phyloP scores from a whole-genome alignment of 306 rosid genomes.

The Lagenaria siceraria region DNA sequence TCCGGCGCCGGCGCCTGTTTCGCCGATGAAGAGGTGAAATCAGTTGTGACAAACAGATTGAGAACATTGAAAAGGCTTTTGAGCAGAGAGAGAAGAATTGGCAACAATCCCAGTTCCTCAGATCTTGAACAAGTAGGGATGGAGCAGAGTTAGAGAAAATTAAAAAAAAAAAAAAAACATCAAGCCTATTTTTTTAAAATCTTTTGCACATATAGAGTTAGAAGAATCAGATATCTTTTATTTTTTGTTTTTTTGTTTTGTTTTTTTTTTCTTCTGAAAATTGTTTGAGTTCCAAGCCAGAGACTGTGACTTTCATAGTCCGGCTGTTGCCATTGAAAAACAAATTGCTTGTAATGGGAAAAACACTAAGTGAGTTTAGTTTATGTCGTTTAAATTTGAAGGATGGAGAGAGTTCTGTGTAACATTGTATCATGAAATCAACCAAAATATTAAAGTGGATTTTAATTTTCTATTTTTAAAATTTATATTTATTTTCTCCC shows the following conservation, averaged over 20 bases:
- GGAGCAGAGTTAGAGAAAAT: background rate
- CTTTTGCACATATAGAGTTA: background rate
- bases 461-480: too few relatives aligned
- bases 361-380: background rate
- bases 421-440: background rate
- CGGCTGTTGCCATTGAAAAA: background rate
- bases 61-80: constrained; percentile 72
- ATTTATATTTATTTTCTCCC: too few relatives aligned
- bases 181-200: background rate
- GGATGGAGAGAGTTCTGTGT: background rate
- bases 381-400: background rate
- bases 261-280: background rate
- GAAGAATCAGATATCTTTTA: background rate
- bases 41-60: constrained; percentile 52
- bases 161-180: background rate
- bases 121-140: constrained; percentile 27
- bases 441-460: background rate
- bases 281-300: background rate
- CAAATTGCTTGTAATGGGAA: background rate
- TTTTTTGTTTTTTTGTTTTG: background rate
- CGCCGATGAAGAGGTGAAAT: constrained; percentile 61
- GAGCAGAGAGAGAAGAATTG: constrained; percentile 62
- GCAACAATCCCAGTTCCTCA: constrained; percentile 37
- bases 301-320: background rate
- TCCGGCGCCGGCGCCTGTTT: constrained; percentile 35